Evolutionary conservation across 1,139 yeast genomes (phyloP).

Genomic region (Debaryomyces robertsiae): DNA sequence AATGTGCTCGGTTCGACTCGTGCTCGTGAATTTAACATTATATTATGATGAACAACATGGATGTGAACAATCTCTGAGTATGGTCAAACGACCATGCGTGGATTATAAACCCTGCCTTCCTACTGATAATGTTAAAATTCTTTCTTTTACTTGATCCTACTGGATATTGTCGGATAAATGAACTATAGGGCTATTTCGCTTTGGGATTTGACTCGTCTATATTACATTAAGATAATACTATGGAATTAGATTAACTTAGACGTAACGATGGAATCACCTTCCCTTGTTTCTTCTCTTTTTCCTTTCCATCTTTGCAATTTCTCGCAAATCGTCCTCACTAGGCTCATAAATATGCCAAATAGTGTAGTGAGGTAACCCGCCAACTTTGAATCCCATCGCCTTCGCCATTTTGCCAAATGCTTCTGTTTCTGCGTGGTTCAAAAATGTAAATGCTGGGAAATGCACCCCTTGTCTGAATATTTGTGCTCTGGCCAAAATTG

Average conservation of each 20-base stretch:
- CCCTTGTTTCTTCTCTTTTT: slow-evolving; percentile 54
- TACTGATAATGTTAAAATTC: slow-evolving; percentile 37
- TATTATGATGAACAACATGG: slow-evolving; percentile 50
- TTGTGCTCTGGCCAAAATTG: slow-evolving; percentile 78
- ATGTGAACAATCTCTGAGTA: slow-evolving; percentile 60
- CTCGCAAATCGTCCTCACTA: slow-evolving; percentile 83
- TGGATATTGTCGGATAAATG: too few relatives aligned
- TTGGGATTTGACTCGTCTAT: too few relatives aligned
- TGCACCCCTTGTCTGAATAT: slow-evolving; percentile 83
- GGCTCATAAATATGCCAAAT: slow-evolving; percentile 90
- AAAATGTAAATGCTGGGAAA: slow-evolving; percentile 86
- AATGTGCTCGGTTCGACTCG: slow-evolving; percentile 31
- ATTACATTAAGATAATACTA: neutral
- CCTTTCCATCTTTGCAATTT: slow-evolving; percentile 72
- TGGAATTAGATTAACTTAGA: neutral
- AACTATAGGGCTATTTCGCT: neutral
- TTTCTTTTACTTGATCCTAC: slow-evolving; percentile 16
- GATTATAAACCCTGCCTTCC: slow-evolving; percentile 60
- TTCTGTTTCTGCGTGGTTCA: slow-evolving; percentile 90
- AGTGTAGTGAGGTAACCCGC: slow-evolving; percentile 87
- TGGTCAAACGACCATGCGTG: slow-evolving; percentile 40
- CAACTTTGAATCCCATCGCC: slow-evolving; percentile 76
- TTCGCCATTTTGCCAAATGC: slow-evolving; percentile 89
- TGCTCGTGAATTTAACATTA: slow-evolving; percentile 21
- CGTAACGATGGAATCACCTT: neutral